Percentiles rank a stretch among this genome's conserved stretches.
Evolutionary conservation across 306 rosid species (phyloP).

Genomic region (Gynostemma pentaphyllum): DNA sequence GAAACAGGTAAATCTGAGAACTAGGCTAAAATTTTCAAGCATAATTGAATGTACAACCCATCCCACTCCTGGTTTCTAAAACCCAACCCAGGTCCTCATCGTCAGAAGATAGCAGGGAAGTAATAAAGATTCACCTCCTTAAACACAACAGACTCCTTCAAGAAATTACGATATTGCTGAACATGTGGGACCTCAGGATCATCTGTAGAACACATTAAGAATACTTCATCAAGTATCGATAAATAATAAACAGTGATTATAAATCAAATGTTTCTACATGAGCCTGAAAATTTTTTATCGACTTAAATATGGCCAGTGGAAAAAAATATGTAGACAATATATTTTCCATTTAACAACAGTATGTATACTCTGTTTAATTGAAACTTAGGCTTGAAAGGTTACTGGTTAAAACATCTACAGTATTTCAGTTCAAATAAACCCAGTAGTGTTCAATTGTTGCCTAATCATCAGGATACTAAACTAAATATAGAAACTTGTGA

Average conservation of each 20-base stretch:
- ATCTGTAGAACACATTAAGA: conserved; percentile 35
- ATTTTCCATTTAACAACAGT: too few species aligned
- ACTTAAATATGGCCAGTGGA: background rate
- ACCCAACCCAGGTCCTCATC: conserved; percentile 6
- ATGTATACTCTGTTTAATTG: too few species aligned
- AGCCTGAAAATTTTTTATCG: background rate
- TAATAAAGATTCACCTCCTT: conserved; percentile 58
- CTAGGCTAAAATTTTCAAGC: background rate
- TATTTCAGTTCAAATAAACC: too few species aligned
- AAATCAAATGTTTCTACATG: too few species aligned
- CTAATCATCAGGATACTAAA: too few species aligned
- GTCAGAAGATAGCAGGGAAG: conserved; percentile 3
- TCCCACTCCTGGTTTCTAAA: background rate
- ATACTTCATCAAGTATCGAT: background rate
- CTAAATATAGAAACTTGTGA: too few species aligned
- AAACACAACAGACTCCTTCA: conserved; percentile 82
- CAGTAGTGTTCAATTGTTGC: too few species aligned
- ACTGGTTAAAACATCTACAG: too few species aligned
- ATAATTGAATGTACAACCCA: conserved; percentile 1
- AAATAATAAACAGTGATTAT: background rate
- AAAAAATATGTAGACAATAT: too few species aligned
- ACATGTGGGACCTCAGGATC: conserved; percentile 61
- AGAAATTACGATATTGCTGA: conserved; percentile 68
- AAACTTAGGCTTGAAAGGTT: too few species aligned
- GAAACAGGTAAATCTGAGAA: background rate